Evolutionary conservation across 2,329 filamentous ascomycete species (phyloP).

Genomic region (Phialocephala sp.): DNA sequence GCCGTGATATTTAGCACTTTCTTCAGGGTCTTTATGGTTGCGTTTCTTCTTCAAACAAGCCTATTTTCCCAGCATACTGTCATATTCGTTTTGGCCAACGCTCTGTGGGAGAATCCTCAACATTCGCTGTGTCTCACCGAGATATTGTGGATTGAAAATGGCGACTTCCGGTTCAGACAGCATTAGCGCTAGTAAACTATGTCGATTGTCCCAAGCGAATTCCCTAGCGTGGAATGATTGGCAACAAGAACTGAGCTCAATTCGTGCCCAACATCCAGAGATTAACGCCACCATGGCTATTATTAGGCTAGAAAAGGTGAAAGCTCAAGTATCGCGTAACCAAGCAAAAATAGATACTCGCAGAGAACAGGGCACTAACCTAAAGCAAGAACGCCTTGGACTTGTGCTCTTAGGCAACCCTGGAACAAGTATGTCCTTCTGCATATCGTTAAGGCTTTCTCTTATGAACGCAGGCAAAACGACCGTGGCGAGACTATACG

Average conservation of each 20-base stretch:
- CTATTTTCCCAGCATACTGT: too few relatives aligned
- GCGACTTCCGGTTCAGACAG: too few relatives aligned
- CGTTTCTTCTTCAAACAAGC: too few relatives aligned
- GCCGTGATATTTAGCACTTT: too few relatives aligned
- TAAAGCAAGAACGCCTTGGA: conserved; percentile 65
- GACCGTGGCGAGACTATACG: conserved; percentile 74
- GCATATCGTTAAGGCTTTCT: background rate
- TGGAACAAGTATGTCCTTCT: conserved; percentile 63
- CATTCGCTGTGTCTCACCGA: too few relatives aligned
- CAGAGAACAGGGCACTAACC: conserved; percentile 60
- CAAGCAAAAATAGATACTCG: conserved; percentile 67
- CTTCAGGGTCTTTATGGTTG: too few relatives aligned
- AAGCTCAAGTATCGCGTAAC: conserved; percentile 64
- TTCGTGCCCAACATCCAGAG: conserved; percentile 55
- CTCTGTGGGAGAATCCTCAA: too few relatives aligned
- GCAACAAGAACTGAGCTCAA: conserved; percentile 61
- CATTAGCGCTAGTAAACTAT: conserved; percentile 25
- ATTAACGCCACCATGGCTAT: conserved; percentile 72
- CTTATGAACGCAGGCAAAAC: conserved; percentile 60
- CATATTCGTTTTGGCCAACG: too few relatives aligned
- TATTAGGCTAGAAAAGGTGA: conserved; percentile 74
- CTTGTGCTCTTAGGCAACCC: conserved; percentile 73
- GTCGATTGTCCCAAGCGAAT: conserved; percentile 30
- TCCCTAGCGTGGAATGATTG: conserved; percentile 57
- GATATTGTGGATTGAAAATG: too few relatives aligned